Evolutionary conservation across 202 grass and related monocot genomes (phyloP), one percentile per base, ranked within the genome.

Genomic region (Eragrostis tef): DNA sequence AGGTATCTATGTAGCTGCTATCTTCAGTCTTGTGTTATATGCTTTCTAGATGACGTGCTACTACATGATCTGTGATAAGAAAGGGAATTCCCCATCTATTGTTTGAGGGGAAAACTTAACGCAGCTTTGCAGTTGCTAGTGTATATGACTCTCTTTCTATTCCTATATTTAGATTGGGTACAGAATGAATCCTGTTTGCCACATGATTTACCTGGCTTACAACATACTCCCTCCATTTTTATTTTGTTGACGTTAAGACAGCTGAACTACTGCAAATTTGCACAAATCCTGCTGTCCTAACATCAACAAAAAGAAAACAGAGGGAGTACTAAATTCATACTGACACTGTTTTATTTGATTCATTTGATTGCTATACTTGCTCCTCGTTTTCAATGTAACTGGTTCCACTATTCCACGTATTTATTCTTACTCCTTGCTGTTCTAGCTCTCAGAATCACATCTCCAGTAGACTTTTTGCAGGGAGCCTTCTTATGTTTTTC

Each of bases 1-100:
- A 78, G 27, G 9, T 16, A 16, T 26, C 41, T 12, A 36, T 63
- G 26, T 69, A 39, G 31, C 24, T 17, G 11, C 12, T 39, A 34
- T 71, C 11, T 54, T 64, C 24, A 75, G 4, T 26, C 27, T 75
- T 2, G 15, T 44, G 9, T 19, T 44, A 26, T 81, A 24, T 12
- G 58, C 81, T 77, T 21, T 46, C 25, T 75, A 17, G 64, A 59
- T 84, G 68, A 48, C 13, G 70, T 26, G 53, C 47, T 6, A 27
- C 31, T 68, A 57, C 17, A 27, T 27, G 48, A 75, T 39, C 51
- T 31, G 14, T 34, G 31, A 27, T 3, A 74, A 44, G 71, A 54
- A 74, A 75, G 71, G 61, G 44, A 56, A 7, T 21, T 10, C 57
- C 21, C 48, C 20, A 44, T 45, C 3, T 67, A 13, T 34, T 57